A percentile compares a stretch with the other conserved stretches of the same genome.
These are phyloP conservation scores for Salix suchowensis DNA, from an alignment of 345 rosid genomes.

Conservation along the genomic window DNA sequence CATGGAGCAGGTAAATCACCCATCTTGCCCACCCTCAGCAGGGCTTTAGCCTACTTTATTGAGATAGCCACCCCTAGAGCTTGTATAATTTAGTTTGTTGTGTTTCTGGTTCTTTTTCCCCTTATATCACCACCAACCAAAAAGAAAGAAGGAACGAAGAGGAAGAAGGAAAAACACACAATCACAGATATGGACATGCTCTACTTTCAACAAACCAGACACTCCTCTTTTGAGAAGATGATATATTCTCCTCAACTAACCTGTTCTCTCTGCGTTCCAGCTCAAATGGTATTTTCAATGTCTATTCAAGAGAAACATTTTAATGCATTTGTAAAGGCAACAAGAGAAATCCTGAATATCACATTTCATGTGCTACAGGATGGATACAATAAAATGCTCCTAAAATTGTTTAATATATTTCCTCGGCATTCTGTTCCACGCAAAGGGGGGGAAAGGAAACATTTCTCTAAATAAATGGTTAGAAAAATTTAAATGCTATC, in stretches of 20 bases:
- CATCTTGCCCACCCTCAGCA: too few relatives aligned
- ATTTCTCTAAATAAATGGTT: background rate
- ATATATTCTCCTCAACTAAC: background rate
- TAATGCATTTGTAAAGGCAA: background rate
- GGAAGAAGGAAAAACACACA: background rate
- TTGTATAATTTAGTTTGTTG: too few relatives aligned
- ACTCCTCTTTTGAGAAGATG: background rate
- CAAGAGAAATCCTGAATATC: background rate
- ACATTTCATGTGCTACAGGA: background rate
- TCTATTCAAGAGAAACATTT: background rate
- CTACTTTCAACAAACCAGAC: background rate
- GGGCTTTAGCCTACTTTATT: too few relatives aligned
- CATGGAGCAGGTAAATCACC: too few relatives aligned
- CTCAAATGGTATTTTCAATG: background rate
- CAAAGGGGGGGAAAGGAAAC: background rate
- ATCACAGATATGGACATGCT: background rate
- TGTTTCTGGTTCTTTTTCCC: too few relatives aligned
- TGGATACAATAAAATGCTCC: background rate
- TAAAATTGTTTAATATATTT: background rate
- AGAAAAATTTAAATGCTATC: background rate
- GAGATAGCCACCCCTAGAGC: too few relatives aligned
- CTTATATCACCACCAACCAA: too few relatives aligned
- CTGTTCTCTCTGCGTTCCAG: background rate
- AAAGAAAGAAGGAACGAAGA: too few relatives aligned
- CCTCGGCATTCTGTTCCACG: background rate